Percentiles rank a stretch among this genome's conserved stretches.
These are phyloP conservation scores for Xylariales sp. DNA, from an alignment of 2,329 filamentous ascomycete species.

Conservation along the genomic window DNA sequence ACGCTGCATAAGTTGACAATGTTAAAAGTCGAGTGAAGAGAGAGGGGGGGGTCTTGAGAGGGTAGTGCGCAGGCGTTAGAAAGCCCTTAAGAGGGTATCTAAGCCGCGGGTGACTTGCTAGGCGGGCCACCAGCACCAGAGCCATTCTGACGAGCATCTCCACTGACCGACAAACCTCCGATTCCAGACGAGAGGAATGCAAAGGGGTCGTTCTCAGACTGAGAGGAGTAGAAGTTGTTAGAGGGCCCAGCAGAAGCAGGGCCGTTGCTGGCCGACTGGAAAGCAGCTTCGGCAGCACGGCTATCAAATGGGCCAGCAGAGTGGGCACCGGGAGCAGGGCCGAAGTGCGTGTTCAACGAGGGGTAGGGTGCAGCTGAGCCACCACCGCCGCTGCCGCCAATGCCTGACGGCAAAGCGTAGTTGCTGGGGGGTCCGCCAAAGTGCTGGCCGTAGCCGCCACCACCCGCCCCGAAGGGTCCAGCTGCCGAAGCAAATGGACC, in stretches of 20 bases:
- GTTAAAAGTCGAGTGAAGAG: too few species aligned
- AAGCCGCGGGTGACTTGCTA: slow-evolving; percentile 52
- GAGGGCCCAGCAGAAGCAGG: slow-evolving; percentile 71
- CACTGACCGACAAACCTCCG: slow-evolving; percentile 65
- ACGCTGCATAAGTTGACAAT: not conserved
- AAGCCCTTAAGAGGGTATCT: not conserved
- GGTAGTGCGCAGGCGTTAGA: not conserved
- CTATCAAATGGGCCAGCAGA: slow-evolving; percentile 87
- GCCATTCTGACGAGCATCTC: slow-evolving; percentile 60
- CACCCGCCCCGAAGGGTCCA: slow-evolving; percentile 59
- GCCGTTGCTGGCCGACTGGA: slow-evolving; percentile 82
- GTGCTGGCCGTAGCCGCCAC: slow-evolving; percentile 67
- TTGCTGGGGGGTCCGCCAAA: slow-evolving; percentile 85
- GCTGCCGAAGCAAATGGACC: slow-evolving; percentile 69
- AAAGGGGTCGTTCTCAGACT: slow-evolving; percentile 70
- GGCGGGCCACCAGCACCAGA: slow-evolving; percentile 40
- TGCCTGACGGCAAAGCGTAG: slow-evolving; percentile 81
- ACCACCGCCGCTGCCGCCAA: too few species aligned
- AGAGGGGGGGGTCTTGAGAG: not conserved
- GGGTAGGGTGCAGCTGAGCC: slow-evolving; percentile 73
- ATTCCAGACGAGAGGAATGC: slow-evolving; percentile 75
- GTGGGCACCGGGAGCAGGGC: slow-evolving; percentile 72
- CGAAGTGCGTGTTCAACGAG: slow-evolving; percentile 76
- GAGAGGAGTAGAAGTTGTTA: slow-evolving; percentile 67
- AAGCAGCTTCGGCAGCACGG: slow-evolving; percentile 88